phyloP scores from a whole-genome alignment of 768 basidiomycete genomes.

The Dioszegia aurantiaca region DNA sequence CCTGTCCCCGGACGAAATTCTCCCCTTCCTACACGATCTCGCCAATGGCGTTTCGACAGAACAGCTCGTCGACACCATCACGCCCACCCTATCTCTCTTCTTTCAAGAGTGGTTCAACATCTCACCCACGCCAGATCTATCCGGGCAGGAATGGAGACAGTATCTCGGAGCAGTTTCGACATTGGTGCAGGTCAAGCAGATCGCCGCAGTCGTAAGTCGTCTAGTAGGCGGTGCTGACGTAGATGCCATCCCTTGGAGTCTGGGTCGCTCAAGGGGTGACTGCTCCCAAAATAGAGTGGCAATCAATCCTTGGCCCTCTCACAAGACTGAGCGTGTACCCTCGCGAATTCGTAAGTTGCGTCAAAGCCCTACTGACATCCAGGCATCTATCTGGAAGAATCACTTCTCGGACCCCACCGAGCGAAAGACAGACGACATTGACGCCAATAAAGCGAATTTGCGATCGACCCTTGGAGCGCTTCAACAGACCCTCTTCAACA shows the following conservation, averaged over 20 bases:
- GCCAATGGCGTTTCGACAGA: slow-evolving; percentile 66
- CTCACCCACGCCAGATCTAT: slow-evolving; percentile 41
- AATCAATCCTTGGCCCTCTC: slow-evolving; percentile 72
- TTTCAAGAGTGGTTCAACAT: slow-evolving; percentile 52
- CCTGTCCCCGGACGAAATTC: slow-evolving; percentile 69
- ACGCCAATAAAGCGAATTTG: slow-evolving; percentile 78
- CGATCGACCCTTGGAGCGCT: slow-evolving; percentile 79
- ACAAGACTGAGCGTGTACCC: slow-evolving; percentile 79
- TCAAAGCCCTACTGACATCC: slow-evolving; percentile 18
- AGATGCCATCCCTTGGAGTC: slow-evolving; percentile 47
- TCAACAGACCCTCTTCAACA: slow-evolving; percentile 83
- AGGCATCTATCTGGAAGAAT: slow-evolving; percentile 72
- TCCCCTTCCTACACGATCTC: slow-evolving; percentile 79
- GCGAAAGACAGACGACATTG: slow-evolving; percentile 68
- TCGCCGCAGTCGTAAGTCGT: slow-evolving; percentile 64
- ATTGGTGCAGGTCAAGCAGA: slow-evolving; percentile 73
- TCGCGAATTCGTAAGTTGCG: slow-evolving; percentile 71
- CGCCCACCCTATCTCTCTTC: slow-evolving; percentile 55
- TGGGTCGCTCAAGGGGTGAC: slow-evolving; percentile 44
- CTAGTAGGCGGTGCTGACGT: slow-evolving; percentile 12
- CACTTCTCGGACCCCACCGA: slow-evolving; percentile 87
- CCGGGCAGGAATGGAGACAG: slow-evolving; percentile 67
- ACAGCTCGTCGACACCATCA: slow-evolving; percentile 73
- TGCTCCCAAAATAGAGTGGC: slow-evolving; percentile 55
- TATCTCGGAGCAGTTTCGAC: slow-evolving; percentile 76